Evolutionary conservation across 176 grass and related monocot genomes (phyloP).

Genomic region (bread wheat (Triticum aestivum)): IWGSC_CS_RefSeq_v2.1 NC_057812.1:706577866-706578365

Average conservation of each 20-base stretch:
- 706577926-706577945: conserved; percentile 99
- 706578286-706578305: not conserved
- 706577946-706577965: conserved; percentile 97
- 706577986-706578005: conserved; percentile 83
- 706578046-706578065: conserved; percentile 12
- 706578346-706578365: not conserved
- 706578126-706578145: conserved; percentile 2
- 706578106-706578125: not conserved
- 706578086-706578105: not conserved
- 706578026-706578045: conserved; percentile 43
- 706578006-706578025: conserved; percentile 94
- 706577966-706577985: conserved; percentile 99
- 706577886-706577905: conserved; percentile 10
- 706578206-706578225: not conserved
- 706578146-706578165: conserved; percentile 6
- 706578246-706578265: not conserved
- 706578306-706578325: conserved; percentile 6
- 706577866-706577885: not conserved
- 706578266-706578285: not conserved
- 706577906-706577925: conserved; percentile 43
- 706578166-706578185: not conserved
- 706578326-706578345: not conserved
- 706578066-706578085: conserved; percentile 5
- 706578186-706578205: not conserved
- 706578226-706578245: not conserved